A percentile compares a stretch with the other conserved stretches of the same genome.
phyloP scores from a whole-genome alignment of 345 rosid species.

The Citrus cavaleriei region DNA sequence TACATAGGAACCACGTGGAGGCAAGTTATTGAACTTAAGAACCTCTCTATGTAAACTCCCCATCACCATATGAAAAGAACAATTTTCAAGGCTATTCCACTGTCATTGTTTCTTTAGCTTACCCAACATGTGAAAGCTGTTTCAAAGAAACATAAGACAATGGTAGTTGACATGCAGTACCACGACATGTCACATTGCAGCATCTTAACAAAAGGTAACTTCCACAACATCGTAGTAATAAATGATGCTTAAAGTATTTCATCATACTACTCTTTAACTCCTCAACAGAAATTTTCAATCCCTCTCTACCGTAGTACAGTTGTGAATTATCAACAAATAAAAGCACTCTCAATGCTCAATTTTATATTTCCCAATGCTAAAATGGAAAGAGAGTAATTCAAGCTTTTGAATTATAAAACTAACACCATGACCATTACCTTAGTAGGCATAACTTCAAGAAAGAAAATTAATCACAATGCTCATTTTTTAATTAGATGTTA shows the following conservation, averaged over 20 bases:
- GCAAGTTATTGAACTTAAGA: background rate
- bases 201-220: background rate
- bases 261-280: background rate
- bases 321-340: background rate
- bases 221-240: background rate
- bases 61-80: background rate
- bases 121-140: background rate
- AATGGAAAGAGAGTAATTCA: background rate
- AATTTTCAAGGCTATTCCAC: background rate
- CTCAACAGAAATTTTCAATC: background rate
- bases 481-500: background rate
- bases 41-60: background rate
- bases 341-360: background rate
- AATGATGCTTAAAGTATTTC: background rate
- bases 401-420: background rate
- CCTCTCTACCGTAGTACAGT: background rate
- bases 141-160: background rate
- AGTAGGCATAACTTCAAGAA: background rate
- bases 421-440: background rate
- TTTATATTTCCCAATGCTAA: background rate
- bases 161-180: background rate
- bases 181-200: background rate
- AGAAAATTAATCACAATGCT: background rate
- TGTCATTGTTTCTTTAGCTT: background rate
- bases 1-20: background rate